phyloP scores from a whole-genome alignment of 2,329 filamentous ascomycete genomes.

The Fonsecaea erecta region DNA sequence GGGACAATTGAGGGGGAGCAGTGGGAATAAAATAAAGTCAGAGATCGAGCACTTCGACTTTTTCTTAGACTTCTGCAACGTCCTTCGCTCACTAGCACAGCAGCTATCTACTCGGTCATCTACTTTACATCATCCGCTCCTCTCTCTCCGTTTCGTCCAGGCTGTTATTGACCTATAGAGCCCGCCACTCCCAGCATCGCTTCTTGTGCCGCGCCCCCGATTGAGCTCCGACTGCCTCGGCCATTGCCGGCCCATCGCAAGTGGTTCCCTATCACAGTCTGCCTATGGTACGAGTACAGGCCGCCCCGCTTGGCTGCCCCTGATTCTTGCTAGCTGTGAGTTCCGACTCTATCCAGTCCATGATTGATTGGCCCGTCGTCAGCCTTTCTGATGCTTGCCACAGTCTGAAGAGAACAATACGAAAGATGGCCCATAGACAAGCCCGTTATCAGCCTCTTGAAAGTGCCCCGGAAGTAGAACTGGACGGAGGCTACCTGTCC shows the following conservation, averaged over 20 bases:
- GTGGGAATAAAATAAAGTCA: conserved; percentile 11
- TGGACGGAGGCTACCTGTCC: conserved; percentile 30
- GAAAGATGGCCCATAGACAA: conserved; percentile 20
- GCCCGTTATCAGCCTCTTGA: conserved; percentile 31
- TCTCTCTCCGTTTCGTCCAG: conserved; percentile 3
- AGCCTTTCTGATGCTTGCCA: background rate
- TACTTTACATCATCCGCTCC: conserved; percentile 12
- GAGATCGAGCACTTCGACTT: background rate
- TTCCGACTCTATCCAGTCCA: conserved; percentile 4
- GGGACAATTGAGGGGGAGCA: background rate
- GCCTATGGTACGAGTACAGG: too few species aligned
- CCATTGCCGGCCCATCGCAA: conserved; percentile 15
- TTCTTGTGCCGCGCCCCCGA: conserved; percentile 12
- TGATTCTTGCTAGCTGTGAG: conserved; percentile 4
- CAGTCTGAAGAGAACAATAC: background rate
- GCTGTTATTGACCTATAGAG: conserved; percentile 13
- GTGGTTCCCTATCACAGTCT: background rate
- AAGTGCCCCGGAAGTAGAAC: conserved; percentile 9
- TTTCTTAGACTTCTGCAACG: background rate
- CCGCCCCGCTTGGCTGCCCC: background rate
- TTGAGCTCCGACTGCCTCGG: conserved; percentile 29
- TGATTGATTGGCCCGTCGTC: conserved; percentile 5
- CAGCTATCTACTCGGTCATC: conserved; percentile 12
- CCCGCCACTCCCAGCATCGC: conserved; percentile 8
- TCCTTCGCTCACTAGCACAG: conserved; percentile 2